phyloP scores from a whole-genome alignment of 1,284 basidiomycete genomes.

The Leccinum pachyderme region DNA sequence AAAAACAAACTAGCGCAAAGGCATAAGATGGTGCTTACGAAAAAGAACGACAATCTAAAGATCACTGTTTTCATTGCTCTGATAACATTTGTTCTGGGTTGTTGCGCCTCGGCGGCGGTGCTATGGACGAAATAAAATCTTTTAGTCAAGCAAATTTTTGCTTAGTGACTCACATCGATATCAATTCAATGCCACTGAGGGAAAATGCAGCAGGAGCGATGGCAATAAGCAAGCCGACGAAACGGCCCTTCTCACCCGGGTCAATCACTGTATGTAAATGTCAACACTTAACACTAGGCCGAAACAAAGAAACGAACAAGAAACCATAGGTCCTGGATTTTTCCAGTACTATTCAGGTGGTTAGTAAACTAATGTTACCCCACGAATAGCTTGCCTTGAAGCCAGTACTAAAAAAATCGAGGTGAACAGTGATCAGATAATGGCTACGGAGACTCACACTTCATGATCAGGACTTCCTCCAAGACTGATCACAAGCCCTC shows the following conservation, averaged over 20 bases:
- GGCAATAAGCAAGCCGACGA: constrained; percentile 64
- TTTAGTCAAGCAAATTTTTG: not conserved
- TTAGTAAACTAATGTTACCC: not conserved
- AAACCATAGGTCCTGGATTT: constrained; percentile 24
- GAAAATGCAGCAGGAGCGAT: constrained; percentile 82
- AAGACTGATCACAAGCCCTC: constrained; percentile 56
- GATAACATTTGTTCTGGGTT: constrained; percentile 74
- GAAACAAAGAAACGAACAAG: constrained; percentile 9
- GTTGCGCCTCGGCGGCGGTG: constrained; percentile 73
- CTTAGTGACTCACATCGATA: constrained; percentile 57
- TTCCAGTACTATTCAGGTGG: constrained; percentile 17
- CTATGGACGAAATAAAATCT: constrained; percentile 30
- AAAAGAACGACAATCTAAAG: constrained; percentile 79
- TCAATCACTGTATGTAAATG: constrained; percentile 31
- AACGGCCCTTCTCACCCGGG: constrained; percentile 40
- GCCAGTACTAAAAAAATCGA: constrained; percentile 38
- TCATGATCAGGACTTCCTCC: constrained; percentile 53
- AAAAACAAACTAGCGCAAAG: not conserved
- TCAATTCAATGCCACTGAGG: constrained; percentile 81
- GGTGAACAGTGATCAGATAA: constrained; percentile 52
- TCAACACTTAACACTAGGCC: constrained; percentile 40
- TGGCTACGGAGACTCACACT: constrained; percentile 41
- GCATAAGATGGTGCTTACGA: constrained; percentile 37
- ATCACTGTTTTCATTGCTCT: constrained; percentile 81
- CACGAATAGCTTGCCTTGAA: constrained; percentile 6